Evolutionary conservation across 2,329 filamentous ascomycete genomes (phyloP).

Genomic region (Sclerotinia sclerotiorum): DNA sequence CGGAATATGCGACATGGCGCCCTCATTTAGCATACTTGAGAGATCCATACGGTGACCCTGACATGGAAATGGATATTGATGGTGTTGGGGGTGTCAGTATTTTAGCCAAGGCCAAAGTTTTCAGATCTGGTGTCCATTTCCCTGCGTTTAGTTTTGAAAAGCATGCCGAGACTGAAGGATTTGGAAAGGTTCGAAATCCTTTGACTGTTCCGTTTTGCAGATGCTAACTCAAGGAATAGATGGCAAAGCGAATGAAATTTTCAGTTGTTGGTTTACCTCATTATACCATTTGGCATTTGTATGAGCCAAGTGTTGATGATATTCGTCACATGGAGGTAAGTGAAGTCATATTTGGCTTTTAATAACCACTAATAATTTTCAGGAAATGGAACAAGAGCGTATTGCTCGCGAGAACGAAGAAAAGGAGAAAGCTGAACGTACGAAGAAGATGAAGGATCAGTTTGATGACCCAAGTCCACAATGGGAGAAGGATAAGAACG

Average conservation of each 20-base stretch:
- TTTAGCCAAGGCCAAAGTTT: constrained; percentile 91
- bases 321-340: constrained; percentile 89
- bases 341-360: not conserved
- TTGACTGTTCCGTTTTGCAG: not conserved
- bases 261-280: constrained; percentile 94
- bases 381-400: constrained; percentile 92
- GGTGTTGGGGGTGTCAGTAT: constrained; percentile 98
- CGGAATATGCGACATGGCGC: constrained; percentile 97
- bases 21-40: constrained; percentile 95
- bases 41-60: constrained; percentile 94
- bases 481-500: constrained; percentile 87
- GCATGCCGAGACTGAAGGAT: constrained; percentile 96
- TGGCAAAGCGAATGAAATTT: constrained; percentile 95
- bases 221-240: constrained; percentile 53
- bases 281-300: constrained; percentile 99
- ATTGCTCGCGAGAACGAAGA: constrained; percentile 79
- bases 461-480: constrained; percentile 76
- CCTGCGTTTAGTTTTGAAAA: constrained; percentile 98
- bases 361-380: constrained; percentile 18
- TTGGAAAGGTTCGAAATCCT: constrained; percentile 75
- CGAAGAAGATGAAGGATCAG: constrained; percentile 75
- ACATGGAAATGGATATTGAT: constrained; percentile 99
- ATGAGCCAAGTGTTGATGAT: constrained; percentile 97
- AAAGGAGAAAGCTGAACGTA: constrained; percentile 66
- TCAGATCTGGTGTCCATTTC: constrained; percentile 93